These are phyloP conservation scores for Arthrobotrys musiformis DNA, from an alignment of 2,329 filamentous ascomycete species.

Conservation along the genomic window DNA sequence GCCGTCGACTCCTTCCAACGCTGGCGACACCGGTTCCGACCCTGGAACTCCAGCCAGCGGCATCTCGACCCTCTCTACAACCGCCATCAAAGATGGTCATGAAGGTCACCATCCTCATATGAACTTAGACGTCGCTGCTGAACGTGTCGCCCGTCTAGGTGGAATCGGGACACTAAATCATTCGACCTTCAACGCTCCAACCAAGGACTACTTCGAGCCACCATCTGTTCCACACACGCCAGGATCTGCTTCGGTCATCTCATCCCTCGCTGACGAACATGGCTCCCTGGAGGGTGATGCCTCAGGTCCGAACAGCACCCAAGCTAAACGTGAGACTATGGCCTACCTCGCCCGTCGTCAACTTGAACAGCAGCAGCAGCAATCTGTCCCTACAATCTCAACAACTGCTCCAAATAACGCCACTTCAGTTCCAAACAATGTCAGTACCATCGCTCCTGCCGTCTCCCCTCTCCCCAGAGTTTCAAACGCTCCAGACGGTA, in stretches of 20 bases:
- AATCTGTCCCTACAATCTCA: slow-evolving; percentile 23
- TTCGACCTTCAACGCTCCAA: slow-evolving; percentile 37
- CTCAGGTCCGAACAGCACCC: slow-evolving; percentile 46
- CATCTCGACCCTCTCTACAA: slow-evolving; percentile 58
- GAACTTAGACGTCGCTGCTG: slow-evolving; percentile 55
- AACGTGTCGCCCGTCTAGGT: slow-evolving; percentile 58
- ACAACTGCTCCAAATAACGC: slow-evolving; percentile 15
- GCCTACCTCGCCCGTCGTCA: slow-evolving; percentile 45
- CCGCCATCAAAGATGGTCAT: slow-evolving; percentile 60
- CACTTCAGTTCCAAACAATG: slow-evolving; percentile 23
- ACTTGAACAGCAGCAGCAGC: slow-evolving; percentile 34
- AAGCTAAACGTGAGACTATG: slow-evolving; percentile 55
- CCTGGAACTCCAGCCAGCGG: slow-evolving; percentile 59
- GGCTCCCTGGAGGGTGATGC: slow-evolving; percentile 47
- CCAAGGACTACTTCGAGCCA: slow-evolving; percentile 44
- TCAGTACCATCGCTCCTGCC: slow-evolving; percentile 53
- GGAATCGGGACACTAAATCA: slow-evolving; percentile 30
- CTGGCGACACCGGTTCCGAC: slow-evolving; percentile 38
- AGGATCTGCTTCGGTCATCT: slow-evolving; percentile 45
- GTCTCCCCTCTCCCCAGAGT: slow-evolving; percentile 46
- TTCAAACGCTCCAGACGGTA: slow-evolving; percentile 46
- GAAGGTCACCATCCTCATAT: slow-evolving; percentile 57
- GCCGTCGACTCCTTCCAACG: slow-evolving; percentile 33
- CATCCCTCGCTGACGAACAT: slow-evolving; percentile 53
- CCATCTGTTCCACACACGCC: slow-evolving; percentile 39